A percentile compares a stretch with the other conserved stretches of the same genome.
These are phyloP conservation scores for Oxytropis ochrocephala DNA, from an alignment of 306 rosid genomes.

Conservation along the genomic window DNA sequence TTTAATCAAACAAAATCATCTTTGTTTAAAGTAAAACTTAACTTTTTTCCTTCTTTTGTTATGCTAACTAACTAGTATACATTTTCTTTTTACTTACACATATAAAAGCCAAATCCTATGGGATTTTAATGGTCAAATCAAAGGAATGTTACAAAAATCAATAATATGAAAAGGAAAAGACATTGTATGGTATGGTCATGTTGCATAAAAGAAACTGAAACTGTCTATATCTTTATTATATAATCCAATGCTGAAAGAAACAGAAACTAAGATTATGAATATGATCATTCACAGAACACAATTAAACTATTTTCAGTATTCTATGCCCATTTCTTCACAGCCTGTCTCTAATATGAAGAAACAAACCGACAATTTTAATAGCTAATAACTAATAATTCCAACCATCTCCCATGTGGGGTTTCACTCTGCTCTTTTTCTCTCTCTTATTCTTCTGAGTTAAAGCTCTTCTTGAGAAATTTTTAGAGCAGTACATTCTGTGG, in stretches of 20 bases:
- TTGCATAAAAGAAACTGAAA: constrained; percentile 19
- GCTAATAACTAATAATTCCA: constrained; percentile 42
- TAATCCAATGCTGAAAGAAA: neutral
- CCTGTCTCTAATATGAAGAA: constrained; percentile 31
- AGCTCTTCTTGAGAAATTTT: constrained; percentile 22
- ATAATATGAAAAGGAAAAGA: constrained; percentile 20
- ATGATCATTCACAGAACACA: constrained; percentile 18
- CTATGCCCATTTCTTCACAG: constrained; percentile 71
- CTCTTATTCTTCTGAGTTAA: neutral
- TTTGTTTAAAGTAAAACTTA: too few relatives aligned
- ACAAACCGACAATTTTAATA: constrained; percentile 52
- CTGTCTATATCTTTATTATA: constrained; percentile 18
- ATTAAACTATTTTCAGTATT: constrained; percentile 4
- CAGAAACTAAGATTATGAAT: constrained; percentile 22
- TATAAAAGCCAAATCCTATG: too few relatives aligned
- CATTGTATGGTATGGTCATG: neutral
- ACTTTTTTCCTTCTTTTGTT: too few relatives aligned
- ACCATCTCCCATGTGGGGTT: constrained; percentile 73
- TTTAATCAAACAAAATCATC: too few relatives aligned
- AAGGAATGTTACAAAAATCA: neutral
- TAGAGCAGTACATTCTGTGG: constrained; percentile 19
- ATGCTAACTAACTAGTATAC: too few relatives aligned
- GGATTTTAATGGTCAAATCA: too few relatives aligned
- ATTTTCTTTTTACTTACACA: too few relatives aligned
- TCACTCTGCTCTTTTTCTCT: constrained; percentile 6